Evolutionary conservation across 1,284 basidiomycete genomes (phyloP).

Genomic region (Clitocybe nebularis): DNA sequence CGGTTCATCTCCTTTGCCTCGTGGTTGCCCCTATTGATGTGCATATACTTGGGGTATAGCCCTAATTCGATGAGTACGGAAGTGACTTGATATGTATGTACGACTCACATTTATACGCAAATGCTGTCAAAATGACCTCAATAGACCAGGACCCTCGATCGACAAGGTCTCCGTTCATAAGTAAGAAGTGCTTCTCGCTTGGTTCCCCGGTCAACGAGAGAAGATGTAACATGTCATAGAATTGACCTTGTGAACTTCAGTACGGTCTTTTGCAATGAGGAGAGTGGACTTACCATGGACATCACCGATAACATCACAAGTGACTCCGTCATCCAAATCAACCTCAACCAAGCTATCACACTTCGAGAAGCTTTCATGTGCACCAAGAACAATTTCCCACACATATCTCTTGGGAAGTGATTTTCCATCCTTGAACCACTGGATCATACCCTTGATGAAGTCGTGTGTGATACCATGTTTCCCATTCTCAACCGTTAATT

Average conservation of each 20-base stretch:
- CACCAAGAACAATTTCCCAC: slow-evolving; percentile 95
- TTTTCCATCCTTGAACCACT: slow-evolving; percentile 92
- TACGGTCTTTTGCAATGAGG: slow-evolving; percentile 1
- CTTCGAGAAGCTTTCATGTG: slow-evolving; percentile 69
- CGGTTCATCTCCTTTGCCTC: slow-evolving; percentile 92
- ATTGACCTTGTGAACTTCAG: slow-evolving; percentile 63
- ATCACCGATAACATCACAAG: slow-evolving; percentile 90
- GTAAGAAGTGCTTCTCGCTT: slow-evolving; percentile 73
- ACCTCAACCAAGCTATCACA: slow-evolving; percentile 86
- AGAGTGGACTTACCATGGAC: slow-evolving; percentile 63
- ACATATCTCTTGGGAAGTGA: slow-evolving; percentile 82
- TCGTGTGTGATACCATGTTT: slow-evolving; percentile 71
- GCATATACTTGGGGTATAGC: slow-evolving; percentile 86
- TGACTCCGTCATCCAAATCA: slow-evolving; percentile 73
- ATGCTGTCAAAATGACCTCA: slow-evolving; percentile 91
- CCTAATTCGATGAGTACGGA: slow-evolving; percentile 38
- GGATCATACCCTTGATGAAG: slow-evolving; percentile 86
- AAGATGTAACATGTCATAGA: slow-evolving; percentile 90
- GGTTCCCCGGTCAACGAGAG: slow-evolving; percentile 85
- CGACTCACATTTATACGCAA: slow-evolving; percentile 87
- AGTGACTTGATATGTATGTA: slow-evolving; percentile 1
- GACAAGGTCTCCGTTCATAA: slow-evolving; percentile 97
- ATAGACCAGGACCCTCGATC: slow-evolving; percentile 98
- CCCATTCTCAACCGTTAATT: slow-evolving; percentile 53
- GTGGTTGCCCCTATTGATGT: slow-evolving; percentile 94